A percentile compares a stretch with the other conserved stretches of the same genome.
phyloP scores from a whole-genome alignment of 139 green algal species.

The Picochlorum sp. region DNA sequence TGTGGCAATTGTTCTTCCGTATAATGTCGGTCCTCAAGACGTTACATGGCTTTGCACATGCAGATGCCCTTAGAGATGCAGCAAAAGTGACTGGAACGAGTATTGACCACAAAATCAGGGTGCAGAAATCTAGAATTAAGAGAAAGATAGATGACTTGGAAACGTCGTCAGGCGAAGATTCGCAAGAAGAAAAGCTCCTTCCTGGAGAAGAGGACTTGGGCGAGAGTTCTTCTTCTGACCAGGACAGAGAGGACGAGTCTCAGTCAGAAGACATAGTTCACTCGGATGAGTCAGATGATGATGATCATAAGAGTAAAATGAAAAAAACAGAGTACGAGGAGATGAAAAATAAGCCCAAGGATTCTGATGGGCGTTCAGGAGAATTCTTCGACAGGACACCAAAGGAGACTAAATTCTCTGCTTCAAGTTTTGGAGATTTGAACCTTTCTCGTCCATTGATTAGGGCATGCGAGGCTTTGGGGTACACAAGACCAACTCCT shows the following conservation, averaged over 20 bases:
- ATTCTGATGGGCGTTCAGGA: neutral
- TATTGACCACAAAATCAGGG: constrained; percentile 42
- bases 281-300: constrained; percentile 16
- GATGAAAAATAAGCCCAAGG: constrained; percentile 10
- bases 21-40: neutral
- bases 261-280: constrained; percentile 13
- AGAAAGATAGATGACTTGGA: neutral
- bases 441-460: constrained; percentile 80
- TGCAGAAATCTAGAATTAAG: neutral
- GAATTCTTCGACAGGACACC: constrained; percentile 50
- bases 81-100: constrained; percentile 23
- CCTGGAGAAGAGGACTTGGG: neutral
- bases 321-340: neutral
- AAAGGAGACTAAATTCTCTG: constrained; percentile 51
- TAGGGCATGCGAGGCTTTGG: constrained; percentile 70
- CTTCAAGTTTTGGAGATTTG: constrained; percentile 67
- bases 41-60: neutral
- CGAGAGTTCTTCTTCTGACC: neutral
- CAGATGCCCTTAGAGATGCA: constrained; percentile 42
- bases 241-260: constrained; percentile 15
- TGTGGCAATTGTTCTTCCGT: neutral
- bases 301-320: constrained; percentile 1
- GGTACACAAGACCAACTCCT: constrained; percentile 82
- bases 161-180: constrained; percentile 26
- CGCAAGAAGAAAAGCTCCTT: neutral